Percentiles rank a stretch among this genome's conserved stretches.
These are phyloP conservation scores for Wickerhamia fluorescens DNA, from an alignment of 805 yeast genomes.

Conservation along the genomic window DNA sequence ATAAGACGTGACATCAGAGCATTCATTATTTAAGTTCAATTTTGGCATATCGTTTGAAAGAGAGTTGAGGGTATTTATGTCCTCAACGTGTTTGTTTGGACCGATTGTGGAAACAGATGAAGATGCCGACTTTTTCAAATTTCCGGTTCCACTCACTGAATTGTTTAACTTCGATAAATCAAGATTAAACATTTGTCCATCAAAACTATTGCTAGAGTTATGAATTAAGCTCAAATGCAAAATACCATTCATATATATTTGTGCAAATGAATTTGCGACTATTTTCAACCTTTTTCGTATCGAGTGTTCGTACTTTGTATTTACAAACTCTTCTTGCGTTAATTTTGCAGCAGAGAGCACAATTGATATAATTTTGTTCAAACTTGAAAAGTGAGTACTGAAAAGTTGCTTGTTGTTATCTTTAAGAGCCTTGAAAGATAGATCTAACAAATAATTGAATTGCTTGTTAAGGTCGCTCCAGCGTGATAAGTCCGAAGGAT, in stretches of 20 bases:
- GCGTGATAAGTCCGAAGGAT: slow-evolving; percentile 48
- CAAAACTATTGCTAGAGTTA: slow-evolving; percentile 11
- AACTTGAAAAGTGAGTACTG: slow-evolving; percentile 43
- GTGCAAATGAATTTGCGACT: slow-evolving; percentile 50
- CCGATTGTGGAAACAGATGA: slow-evolving; percentile 6
- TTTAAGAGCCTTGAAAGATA: slow-evolving; percentile 44
- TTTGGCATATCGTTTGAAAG: slow-evolving; percentile 1
- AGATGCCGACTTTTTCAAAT: slow-evolving; percentile 1
- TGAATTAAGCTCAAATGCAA: slow-evolving; percentile 46
- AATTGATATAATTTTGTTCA: slow-evolving; percentile 46
- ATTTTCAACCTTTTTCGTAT: slow-evolving; percentile 45
- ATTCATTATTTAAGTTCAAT: slow-evolving; percentile 1
- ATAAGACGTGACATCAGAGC: too few relatives aligned
- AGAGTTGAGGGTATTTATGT: slow-evolving; percentile 2
- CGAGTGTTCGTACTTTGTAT: slow-evolving; percentile 39
- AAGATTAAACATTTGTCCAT: slow-evolving; percentile 22
- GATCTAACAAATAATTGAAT: slow-evolving; percentile 40
- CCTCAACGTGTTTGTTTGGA: slow-evolving; percentile 4
- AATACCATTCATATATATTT: slow-evolving; percentile 57
- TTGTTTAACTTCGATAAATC: slow-evolving; percentile 14
- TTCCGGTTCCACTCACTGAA: slow-evolving; percentile 3
- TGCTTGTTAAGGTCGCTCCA: slow-evolving; percentile 54
- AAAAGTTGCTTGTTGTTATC: slow-evolving; percentile 47
- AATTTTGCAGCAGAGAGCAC: slow-evolving; percentile 52
- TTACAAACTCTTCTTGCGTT: slow-evolving; percentile 42